Conservation (phyloP, 176 grass and related monocot genomes). For the Oryza coarctata region DNA sequence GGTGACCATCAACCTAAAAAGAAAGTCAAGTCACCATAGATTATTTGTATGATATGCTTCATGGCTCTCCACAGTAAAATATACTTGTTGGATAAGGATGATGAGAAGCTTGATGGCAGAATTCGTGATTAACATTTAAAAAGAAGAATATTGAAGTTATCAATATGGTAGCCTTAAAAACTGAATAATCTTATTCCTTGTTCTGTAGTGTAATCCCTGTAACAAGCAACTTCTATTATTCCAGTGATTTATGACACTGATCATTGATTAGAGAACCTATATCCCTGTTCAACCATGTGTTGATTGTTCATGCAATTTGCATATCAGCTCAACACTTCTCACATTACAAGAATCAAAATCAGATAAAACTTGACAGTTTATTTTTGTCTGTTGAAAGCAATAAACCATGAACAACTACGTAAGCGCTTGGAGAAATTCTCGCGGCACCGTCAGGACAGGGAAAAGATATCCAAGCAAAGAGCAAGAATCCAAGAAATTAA, state of each 20-base stretch:
- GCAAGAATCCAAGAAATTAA: constrained; percentile 17
- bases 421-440: constrained; percentile 14
- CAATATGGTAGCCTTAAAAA: background rate
- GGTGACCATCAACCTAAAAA: background rate
- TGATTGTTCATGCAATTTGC: background rate
- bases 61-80: background rate
- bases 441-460: background rate
- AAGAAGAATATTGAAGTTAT: background rate
- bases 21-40: background rate
- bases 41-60: background rate
- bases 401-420: background rate
- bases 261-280: background rate
- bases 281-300: background rate
- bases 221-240: background rate
- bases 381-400: background rate
- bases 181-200: background rate
- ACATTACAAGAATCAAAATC: background rate
- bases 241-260: background rate
- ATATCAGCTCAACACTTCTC: constrained; percentile 1
- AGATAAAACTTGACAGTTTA: background rate
- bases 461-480: constrained; percentile 32
- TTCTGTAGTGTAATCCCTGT: background rate
- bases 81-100: background rate
- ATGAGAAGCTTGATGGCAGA: constrained; percentile 1
- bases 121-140: background rate